Percentiles rank a stretch among this genome's conserved stretches.
These are phyloP conservation scores for Candida alai DNA, from an alignment of 805 yeast genomes.

Conservation along the genomic window DNA sequence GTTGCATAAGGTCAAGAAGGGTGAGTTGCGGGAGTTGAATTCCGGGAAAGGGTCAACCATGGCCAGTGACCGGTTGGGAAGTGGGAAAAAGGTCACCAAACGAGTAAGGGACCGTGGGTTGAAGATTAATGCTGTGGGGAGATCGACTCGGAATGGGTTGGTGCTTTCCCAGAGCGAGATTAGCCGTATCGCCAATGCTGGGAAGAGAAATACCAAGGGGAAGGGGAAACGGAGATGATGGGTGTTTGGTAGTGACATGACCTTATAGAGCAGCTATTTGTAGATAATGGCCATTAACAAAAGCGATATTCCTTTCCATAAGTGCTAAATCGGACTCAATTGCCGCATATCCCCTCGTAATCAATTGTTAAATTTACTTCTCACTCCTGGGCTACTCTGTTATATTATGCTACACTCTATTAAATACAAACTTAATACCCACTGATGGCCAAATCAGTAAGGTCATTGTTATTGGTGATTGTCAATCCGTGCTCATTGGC, in stretches of 20 bases:
- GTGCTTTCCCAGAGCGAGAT: conserved; percentile 66
- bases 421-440: conserved; percentile 16
- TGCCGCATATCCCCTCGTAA: too few species aligned
- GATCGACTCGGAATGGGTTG: conserved; percentile 74
- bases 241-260: too few species aligned
- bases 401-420: not conserved
- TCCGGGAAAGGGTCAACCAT: conserved; percentile 52
- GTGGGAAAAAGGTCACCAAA: conserved; percentile 34
- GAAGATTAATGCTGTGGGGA: conserved; percentile 72
- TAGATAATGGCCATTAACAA: too few species aligned
- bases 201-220: conserved; percentile 5
- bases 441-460: conserved; percentile 33
- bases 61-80: conserved; percentile 50
- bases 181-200: conserved; percentile 33
- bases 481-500: conserved; percentile 42
- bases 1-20: conserved; percentile 66
- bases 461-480: conserved; percentile 26
- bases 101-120: conserved; percentile 71
- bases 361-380: too few species aligned
- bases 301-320: too few species aligned
- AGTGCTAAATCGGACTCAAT: too few species aligned
- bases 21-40: conserved; percentile 55
- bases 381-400: too few species aligned
- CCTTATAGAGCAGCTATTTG: too few species aligned
- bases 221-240: not conserved